Percentiles rank a stretch among this genome's conserved stretches.
Conservation (phyloP, 2,329 filamentous ascomycete genomes). For the Colletotrichum orbiculare region DNA sequence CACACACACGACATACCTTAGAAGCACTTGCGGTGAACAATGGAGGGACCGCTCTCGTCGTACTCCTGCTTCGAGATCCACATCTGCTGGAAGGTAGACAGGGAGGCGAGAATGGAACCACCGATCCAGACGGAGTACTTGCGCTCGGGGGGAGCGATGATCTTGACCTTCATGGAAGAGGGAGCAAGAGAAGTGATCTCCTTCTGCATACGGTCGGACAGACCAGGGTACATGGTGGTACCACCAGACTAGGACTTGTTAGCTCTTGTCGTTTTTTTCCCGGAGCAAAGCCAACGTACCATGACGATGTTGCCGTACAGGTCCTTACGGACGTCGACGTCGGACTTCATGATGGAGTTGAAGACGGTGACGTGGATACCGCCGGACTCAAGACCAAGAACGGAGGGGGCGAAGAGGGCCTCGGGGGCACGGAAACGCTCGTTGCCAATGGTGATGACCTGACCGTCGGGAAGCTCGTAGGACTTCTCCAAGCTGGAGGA, state of each 20-base stretch:
- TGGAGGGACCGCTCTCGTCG: slow-evolving; percentile 99
- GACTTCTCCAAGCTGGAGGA: slow-evolving; percentile 99
- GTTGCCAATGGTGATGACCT: slow-evolving; percentile 99
- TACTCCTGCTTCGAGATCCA: slow-evolving; percentile 99
- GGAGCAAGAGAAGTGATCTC: slow-evolving; percentile 99
- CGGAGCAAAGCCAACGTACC: slow-evolving; percentile 70
- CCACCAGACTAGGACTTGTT: slow-evolving; percentile 84
- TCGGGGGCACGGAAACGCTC: slow-evolving; percentile 99
- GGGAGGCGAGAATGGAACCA: slow-evolving; percentile 99
- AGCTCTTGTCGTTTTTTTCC: slow-evolving; percentile 39
- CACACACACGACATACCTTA: slow-evolving; percentile 71
- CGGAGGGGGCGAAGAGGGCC: slow-evolving; percentile 99
- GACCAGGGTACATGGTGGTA: slow-evolving; percentile 99
- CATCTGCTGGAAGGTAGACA: slow-evolving; percentile 99
- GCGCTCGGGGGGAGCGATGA: slow-evolving; percentile 99
- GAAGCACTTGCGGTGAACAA: slow-evolving; percentile 99
- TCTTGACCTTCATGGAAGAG: slow-evolving; percentile 99
- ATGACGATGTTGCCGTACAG: slow-evolving; percentile 99
- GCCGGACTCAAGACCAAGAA: slow-evolving; percentile 97
- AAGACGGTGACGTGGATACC: slow-evolving; percentile 99
- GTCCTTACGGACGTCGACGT: slow-evolving; percentile 99
- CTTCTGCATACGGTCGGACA: slow-evolving; percentile 99
- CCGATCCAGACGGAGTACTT: slow-evolving; percentile 99
- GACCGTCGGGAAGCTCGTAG: slow-evolving; percentile 98
- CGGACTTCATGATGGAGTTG: slow-evolving; percentile 99